Conservation (phyloP, 2,329 filamentous ascomycete genomes). For the Tolypocladium nubicola region DNA sequence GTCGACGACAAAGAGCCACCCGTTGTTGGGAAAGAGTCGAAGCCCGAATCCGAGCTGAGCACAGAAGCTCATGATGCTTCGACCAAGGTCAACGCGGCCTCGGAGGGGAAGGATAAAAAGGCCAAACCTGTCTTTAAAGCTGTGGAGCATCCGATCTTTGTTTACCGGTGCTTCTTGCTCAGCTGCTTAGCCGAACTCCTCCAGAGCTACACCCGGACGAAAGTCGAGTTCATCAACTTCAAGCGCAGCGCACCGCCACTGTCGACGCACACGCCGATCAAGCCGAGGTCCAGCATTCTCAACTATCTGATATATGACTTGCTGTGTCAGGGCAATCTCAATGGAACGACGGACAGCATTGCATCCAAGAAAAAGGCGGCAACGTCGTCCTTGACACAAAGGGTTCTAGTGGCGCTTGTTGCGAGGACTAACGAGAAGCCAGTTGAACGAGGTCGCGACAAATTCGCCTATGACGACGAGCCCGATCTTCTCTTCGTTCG, state of each 20-base stretch:
- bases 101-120: slow-evolving; percentile 50
- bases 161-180: slow-evolving; percentile 91
- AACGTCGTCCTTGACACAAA: slow-evolving; percentile 78
- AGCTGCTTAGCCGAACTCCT: slow-evolving; percentile 87
- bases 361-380: slow-evolving; percentile 73
- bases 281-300: slow-evolving; percentile 82
- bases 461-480: slow-evolving; percentile 63
- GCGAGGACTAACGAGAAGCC: slow-evolving; percentile 75
- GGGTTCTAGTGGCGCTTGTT: slow-evolving; percentile 77
- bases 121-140: slow-evolving; percentile 74
- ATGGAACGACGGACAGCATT: slow-evolving; percentile 63
- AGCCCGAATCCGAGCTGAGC: slow-evolving; percentile 21
- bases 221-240: slow-evolving; percentile 99
- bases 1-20: slow-evolving; percentile 72
- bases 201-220: slow-evolving; percentile 84
- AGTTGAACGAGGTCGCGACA: slow-evolving; percentile 43
- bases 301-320: slow-evolving; percentile 88
- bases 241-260: slow-evolving; percentile 83
- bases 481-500: slow-evolving; percentile 83
- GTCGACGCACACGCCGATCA: slow-evolving; percentile 78
- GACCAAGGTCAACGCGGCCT: slow-evolving; percentile 16
- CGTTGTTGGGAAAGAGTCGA: slow-evolving; percentile 29
- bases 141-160: slow-evolving; percentile 89
- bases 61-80: slow-evolving; percentile 14
- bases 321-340: slow-evolving; percentile 48